Evolutionary conservation across 257 asterid species (phyloP), one percentile per base, ranked within the genome.

Genomic region (Paulownia fortunei): DNA sequence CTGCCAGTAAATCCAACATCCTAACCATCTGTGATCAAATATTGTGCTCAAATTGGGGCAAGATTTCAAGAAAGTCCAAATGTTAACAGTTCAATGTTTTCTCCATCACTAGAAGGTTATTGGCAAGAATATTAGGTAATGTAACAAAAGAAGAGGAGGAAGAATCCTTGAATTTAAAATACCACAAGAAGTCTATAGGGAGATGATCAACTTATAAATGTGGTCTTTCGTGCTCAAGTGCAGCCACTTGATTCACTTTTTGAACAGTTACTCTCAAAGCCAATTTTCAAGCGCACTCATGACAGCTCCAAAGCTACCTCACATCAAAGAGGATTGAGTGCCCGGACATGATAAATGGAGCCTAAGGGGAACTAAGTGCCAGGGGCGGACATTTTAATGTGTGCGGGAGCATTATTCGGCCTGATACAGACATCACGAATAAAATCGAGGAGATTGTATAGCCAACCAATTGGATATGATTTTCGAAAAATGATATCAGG

Each of bases 1-100:
- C 98, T 10, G 99, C 97, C 84, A 96, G 87, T 82, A 96, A 82
- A 88, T 96, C 99, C 91, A 96, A 80, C 99, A 96, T 87, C 86
- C 97, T 92, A 61, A 96, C 99, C 99, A 96, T 96, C 99, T 96
- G 98, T 59, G 52, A 34, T 44, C 60, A 78, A 81, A 26, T n/a
- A 55, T 39, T 26, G 49, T 70, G 61, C 73, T 71, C 52, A 46
- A 36, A 55, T 62, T 23, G 58, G 65, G 51, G 26, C 70, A 44
- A 37, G 54, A 66, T 30, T 66, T 42, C 21, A 74, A n/a, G n/a
- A n/a, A 58, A 51, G 34, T 26, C 13, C 39, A 52, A 44, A 32
- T 19, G 10, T 13, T n/a, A 52, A 60, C 41, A 39, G 55, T 58
- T 9, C 66, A 18, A 44, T 19, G 78, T 26, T 19, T 55, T 55